Base-by-base conservation (phyloP, 1,284 basidiomycete genomes). In the Coniferiporia sulphurascens region DNA sequence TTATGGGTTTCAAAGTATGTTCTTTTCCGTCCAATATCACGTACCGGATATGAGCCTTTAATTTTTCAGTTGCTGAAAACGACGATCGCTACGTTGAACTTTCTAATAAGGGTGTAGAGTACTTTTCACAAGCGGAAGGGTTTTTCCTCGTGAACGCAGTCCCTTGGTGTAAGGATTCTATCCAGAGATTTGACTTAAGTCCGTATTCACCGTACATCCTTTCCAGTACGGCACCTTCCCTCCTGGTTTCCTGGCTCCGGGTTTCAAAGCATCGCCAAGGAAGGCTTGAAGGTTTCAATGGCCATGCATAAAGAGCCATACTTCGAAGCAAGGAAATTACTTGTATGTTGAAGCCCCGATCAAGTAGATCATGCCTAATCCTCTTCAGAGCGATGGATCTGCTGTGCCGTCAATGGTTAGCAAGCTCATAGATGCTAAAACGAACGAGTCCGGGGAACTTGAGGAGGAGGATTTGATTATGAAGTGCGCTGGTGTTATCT, bases 61-160 rank as follows among this genome's bases (percentile, higher is more conserved):
- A 36, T 35, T 4, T 15, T 12, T 44, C 34, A 59, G 58, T 48
- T 27, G 3, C 9, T n/a, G 46, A 48, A n/a, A 59, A 43, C 27
- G 45, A 62, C 32, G 63, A 66, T 54, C 63, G 59, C 10, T 59
- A 59, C n/a, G 35, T 66, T 15, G 51, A 35, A 4, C 41, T 63
- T 4, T 62, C 55, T 9, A 58, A 63, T 12, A 52, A 56, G n/a
- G 59, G 58, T 0, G n/a, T 64, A 8, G 41, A 44, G 6, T 21
- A 21, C 10, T 35, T 59, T 3, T 27, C 58, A n/a, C 36, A 43
- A 32, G 58, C 61, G 10, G 41, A 41, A 13, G 58, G 58, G 7
- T 49, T 59, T 36, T 59, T 59, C 48, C 52, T 59, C 32, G 58
- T 59, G 13, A 59, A 59, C 48, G 45, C 34, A 0, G 13, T 60